Percentiles rank a stretch among this genome's conserved stretches.
Conservation (phyloP, 768 basidiomycete species). For the Pilatotrama ljubarskyi region DNA sequence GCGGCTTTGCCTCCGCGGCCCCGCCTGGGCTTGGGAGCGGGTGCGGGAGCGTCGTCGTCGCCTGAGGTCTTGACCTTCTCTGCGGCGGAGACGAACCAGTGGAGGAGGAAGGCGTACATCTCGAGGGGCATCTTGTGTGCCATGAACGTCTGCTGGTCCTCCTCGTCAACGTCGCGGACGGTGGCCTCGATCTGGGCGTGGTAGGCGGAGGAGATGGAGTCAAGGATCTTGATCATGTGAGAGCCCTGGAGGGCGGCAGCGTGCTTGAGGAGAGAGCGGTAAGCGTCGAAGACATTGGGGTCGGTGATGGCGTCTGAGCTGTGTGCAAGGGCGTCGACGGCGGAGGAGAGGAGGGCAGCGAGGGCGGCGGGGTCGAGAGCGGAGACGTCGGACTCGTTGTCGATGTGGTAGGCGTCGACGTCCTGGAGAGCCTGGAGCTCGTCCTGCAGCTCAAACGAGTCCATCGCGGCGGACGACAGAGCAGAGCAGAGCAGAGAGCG, state of each 20-base stretch:
- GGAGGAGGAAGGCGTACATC: constrained; percentile 88
- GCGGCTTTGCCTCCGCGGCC: constrained; percentile 62
- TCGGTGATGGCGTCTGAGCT: constrained; percentile 73
- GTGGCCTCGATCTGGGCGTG: constrained; percentile 72
- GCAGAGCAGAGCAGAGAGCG: background rate
- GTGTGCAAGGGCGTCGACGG: constrained; percentile 78
- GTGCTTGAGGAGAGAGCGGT: constrained; percentile 79
- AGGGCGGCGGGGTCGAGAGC: constrained; percentile 47
- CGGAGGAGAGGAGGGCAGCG: constrained; percentile 61
- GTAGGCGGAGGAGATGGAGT: constrained; percentile 80
- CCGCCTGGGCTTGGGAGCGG: constrained; percentile 50
- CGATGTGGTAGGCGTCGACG: constrained; percentile 60
- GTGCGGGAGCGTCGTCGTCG: constrained; percentile 44
- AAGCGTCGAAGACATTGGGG: constrained; percentile 73
- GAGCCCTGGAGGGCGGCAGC: constrained; percentile 59
- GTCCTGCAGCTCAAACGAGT: constrained; percentile 74
- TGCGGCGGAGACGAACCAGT: constrained; percentile 84
- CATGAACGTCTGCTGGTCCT: constrained; percentile 59
- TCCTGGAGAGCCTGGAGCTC: constrained; percentile 70
- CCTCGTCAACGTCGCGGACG: constrained; percentile 65
- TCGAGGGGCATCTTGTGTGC: constrained; percentile 78
- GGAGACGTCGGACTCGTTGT: constrained; percentile 64
- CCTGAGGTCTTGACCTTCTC: constrained; percentile 70
- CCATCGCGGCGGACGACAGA: constrained; percentile 22
- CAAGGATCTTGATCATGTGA: constrained; percentile 83